A percentile compares a stretch with the other conserved stretches of the same genome.
These are phyloP conservation scores for Penicillium bialowiezense DNA, from an alignment of 495 filamentous ascomycete species.

Conservation along the genomic window DNA sequence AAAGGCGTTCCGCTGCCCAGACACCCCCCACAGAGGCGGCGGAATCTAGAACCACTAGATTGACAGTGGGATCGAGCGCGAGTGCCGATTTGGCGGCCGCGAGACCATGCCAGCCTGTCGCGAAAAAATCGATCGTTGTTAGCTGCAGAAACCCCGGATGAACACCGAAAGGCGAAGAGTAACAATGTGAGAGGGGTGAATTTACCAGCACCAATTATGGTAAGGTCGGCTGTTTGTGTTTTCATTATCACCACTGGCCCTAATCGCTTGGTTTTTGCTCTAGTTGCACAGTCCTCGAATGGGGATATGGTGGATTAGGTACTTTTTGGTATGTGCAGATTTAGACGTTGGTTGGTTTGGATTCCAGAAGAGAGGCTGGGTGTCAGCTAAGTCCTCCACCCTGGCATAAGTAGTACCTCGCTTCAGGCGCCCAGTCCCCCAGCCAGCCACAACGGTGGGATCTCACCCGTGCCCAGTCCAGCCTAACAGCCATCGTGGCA, in stretches of 20 bases:
- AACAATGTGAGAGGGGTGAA: constrained; percentile 1
- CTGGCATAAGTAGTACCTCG: neutral
- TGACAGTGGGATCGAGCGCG: constrained; percentile 7
- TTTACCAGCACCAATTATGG: constrained; percentile 11
- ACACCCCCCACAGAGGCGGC: constrained; percentile 9
- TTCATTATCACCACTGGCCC: constrained; percentile 5
- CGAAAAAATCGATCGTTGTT: constrained; percentile 6
- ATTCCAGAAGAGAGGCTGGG: no score
- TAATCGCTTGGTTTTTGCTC: neutral
- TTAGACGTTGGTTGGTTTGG: no score
- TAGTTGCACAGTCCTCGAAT: no score
- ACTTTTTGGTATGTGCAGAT: no score
- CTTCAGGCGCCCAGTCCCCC: constrained; percentile 4
- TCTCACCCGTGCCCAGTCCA: constrained; percentile 7
- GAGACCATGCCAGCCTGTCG: constrained; percentile 9
- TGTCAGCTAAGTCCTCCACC: no score
- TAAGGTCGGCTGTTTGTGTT: constrained; percentile 7
- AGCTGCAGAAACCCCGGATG: constrained; percentile 3
- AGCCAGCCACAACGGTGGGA: constrained; percentile 3
- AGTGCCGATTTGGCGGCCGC: constrained; percentile 9
- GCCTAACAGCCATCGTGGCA: constrained; percentile 3
- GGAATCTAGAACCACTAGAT: constrained; percentile 9
- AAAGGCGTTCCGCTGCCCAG: constrained; percentile 10
- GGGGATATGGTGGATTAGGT: no score
- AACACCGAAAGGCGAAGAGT: constrained; percentile 5